Conservation (phyloP, 2,329 filamentous ascomycete species). For the Epichloe aotearoae region DNA sequence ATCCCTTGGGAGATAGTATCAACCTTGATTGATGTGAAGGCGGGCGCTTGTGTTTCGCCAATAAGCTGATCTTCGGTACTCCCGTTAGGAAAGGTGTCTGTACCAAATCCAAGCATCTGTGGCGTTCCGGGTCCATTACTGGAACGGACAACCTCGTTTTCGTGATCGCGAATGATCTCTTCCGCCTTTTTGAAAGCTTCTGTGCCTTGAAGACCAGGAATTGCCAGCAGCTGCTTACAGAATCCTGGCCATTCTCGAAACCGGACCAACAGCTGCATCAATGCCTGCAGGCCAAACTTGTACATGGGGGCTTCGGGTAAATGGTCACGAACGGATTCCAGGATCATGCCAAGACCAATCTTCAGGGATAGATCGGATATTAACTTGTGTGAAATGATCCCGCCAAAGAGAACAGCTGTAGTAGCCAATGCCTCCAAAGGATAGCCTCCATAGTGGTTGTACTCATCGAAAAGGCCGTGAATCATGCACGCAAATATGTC, state of each 20-base stretch:
- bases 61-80: constrained; percentile 47
- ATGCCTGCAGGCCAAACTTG: constrained; percentile 90
- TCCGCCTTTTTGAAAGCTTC: constrained; percentile 75
- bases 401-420: constrained; percentile 90
- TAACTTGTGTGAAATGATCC: constrained; percentile 87
- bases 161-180: constrained; percentile 59
- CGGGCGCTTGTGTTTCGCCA: constrained; percentile 48
- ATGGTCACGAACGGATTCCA: constrained; percentile 88
- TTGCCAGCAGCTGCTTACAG: constrained; percentile 71
- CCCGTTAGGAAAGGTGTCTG: constrained; percentile 54
- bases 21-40: constrained; percentile 67
- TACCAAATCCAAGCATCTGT: constrained; percentile 23
- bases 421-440: constrained; percentile 92
- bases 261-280: constrained; percentile 74
- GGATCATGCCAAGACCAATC: constrained; percentile 90
- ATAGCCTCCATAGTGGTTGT: constrained; percentile 88
- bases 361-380: constrained; percentile 83
- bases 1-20: constrained; percentile 52
- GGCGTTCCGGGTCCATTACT: constrained; percentile 36
- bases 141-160: constrained; percentile 44
- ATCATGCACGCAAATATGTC: constrained; percentile 98
- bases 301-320: constrained; percentile 81
- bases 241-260: constrained; percentile 93
- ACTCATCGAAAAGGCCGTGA: constrained; percentile 93
- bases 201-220: constrained; percentile 69